phyloP scores from a whole-genome alignment of 352 stramenopile species.

The Blastocystis sp. region DNA sequence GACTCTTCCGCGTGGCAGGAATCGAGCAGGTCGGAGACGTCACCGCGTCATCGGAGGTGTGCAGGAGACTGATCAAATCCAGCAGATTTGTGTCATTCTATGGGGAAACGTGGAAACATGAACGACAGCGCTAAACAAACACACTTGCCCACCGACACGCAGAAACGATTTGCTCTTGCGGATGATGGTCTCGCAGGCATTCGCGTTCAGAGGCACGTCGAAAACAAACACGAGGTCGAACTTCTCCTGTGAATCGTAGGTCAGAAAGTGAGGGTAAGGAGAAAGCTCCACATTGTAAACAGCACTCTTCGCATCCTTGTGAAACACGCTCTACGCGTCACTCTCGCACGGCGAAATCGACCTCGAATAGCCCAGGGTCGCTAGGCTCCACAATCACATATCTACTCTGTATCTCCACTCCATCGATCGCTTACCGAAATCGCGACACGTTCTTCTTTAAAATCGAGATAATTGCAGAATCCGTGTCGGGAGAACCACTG shows the following conservation, averaged over 20 bases:
- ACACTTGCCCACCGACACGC: slow-evolving; percentile 4
- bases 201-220: slow-evolving; percentile 13
- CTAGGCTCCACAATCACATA: slow-evolving; percentile 52
- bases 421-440: slow-evolving; percentile 10
- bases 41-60: not conserved
- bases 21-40: not conserved
- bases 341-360: not conserved
- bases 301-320: not conserved
- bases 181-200: slow-evolving; percentile 1
- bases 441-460: slow-evolving; percentile 28
- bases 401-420: not conserved
- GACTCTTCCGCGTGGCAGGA: not conserved
- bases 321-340: not conserved
- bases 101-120: not conserved
- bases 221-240: slow-evolving; percentile 59
- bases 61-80: slow-evolving; percentile 9
- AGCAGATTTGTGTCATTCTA: slow-evolving; percentile 32
- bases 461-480: not conserved
- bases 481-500: not conserved
- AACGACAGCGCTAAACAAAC: slow-evolving; percentile 2
- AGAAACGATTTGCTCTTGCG: slow-evolving; percentile 44
- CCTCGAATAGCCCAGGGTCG: not conserved
- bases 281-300: slow-evolving; percentile 34
- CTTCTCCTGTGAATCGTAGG: slow-evolving; percentile 35
- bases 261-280: slow-evolving; percentile 58